phyloP scores from a whole-genome alignment of 2,329 filamentous ascomycete species.

The Metarhizium rileyi region DNA sequence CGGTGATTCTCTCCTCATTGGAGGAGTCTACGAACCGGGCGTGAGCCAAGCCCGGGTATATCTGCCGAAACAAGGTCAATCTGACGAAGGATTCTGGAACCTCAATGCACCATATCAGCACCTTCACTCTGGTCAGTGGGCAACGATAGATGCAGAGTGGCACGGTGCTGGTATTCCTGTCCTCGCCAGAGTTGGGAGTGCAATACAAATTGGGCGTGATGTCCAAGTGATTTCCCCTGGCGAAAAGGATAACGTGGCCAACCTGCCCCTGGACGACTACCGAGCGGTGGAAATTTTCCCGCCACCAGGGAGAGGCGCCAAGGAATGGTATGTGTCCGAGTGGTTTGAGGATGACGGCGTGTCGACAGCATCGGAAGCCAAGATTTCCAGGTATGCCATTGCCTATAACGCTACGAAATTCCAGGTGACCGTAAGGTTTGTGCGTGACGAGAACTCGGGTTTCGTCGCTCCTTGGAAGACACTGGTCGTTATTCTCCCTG shows the following conservation, averaged over 20 bases:
- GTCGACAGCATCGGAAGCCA: constrained; percentile 19
- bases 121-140: constrained; percentile 34
- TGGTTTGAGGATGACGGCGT: constrained; percentile 33
- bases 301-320: constrained; percentile 12
- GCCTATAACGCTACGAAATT: constrained; percentile 13
- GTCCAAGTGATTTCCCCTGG: constrained; percentile 26
- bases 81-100: constrained; percentile 51
- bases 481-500: constrained; percentile 21
- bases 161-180: constrained; percentile 30
- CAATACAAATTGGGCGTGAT: constrained; percentile 28
- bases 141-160: constrained; percentile 30
- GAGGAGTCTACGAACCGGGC: constrained; percentile 56
- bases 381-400: constrained; percentile 22
- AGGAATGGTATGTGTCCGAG: constrained; percentile 17
- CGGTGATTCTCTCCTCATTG: constrained; percentile 54
- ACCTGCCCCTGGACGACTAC: constrained; percentile 30
- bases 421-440: constrained; percentile 18
- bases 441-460: constrained; percentile 20
- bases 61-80: constrained; percentile 35
- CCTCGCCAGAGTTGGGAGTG: constrained; percentile 27
- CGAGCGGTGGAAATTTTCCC: constrained; percentile 35
- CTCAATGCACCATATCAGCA: constrained; percentile 51
- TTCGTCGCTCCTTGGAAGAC: constrained; percentile 25
- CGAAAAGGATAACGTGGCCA: constrained; percentile 27
- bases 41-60: constrained; percentile 45